Evolutionary conservation across 345 rosid species (phyloP), one percentile per base, ranked within the genome.

Genomic region (Camelina neglecta): DNA sequence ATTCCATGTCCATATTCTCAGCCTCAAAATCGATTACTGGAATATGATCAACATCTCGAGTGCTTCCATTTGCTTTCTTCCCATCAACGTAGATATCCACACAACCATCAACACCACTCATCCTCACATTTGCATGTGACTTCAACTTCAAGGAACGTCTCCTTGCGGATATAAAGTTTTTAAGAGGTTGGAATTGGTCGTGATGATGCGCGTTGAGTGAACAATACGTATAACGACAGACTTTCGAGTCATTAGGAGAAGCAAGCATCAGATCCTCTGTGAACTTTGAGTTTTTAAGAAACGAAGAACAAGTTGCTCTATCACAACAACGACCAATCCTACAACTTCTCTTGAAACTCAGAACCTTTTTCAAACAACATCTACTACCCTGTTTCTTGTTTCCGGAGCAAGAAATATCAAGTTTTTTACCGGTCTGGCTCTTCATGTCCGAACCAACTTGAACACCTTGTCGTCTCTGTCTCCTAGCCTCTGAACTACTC

Each of bases 141-240:
- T 86, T 88, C 83, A 90, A 53, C 84, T 86, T 88, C 83, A 90
- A 29, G 12, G 76, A 73, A 9, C 82, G 83, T 58, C 93, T 83
- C 77, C 83, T 82, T 13, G 89, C 77, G 16, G 85, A 84, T 54
- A 88, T 63, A 79, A 86, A 90, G 72, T 81, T 58, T 79, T 80
- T 87, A 81, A 90, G 74, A n/a, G 90, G 93, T 31, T 86, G 87
- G 75, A 72, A 65, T 73, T 85, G 90, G 65, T 85, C 89, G 67
- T 85, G 89, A 39, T 67, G 86, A 82, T 88, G 96, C 51, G 88
- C 91, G 23, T 88, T 92, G 54, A 92, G 90, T 61, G 96, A 92
- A 65, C 97, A 92, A 69, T 87, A 88, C 7, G 83, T 77, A 50
- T 86, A 88, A 5, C 89, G 84, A 45, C 96, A 92, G 20, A 92